Evolutionary conservation across 2,329 filamentous ascomycete genomes (phyloP), one percentile per base, ranked within the genome.

Genomic region (Colletotrichum magnum): DNA sequence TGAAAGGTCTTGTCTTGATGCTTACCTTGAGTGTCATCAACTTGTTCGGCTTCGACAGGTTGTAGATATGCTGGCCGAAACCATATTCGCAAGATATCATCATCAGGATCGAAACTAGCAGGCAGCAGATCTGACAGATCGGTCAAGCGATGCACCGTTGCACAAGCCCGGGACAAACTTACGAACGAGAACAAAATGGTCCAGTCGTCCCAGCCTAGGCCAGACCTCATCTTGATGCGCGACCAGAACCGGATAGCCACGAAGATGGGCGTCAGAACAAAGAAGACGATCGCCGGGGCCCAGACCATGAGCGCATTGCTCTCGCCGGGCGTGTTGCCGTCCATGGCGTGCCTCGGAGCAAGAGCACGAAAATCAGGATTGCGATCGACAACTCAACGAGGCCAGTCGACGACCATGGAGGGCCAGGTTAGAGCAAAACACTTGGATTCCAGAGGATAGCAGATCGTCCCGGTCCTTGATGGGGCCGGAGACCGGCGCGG

Each of bases 151-250:
- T 10, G 9, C 2, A 12, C 1, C 2, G 4, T 6, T 28, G 1
- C n/a, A 4, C 10, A 4, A 13, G 2, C 4, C 1, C 7, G 5
- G 15, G 6, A 10, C 7, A 13, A 21, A 71, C 76, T 71, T 70
- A 84, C 83, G 72, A 81, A 83, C 12, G 83, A 83, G 39, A 80
- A 51, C 3, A 83, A 67, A 39, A 85, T 82, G 0, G 79, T 82
- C 72, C 76, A 81, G 72, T 85, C 83, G 73, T 85, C 84, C 78
- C 72, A 74, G 21, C 82, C 79, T 45, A 84, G 41, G 2, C 79
- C 78, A 4, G 77, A 78, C 16, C 77, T 76, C 41, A 76, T 76
- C 66, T 78, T 78, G 28, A 83, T 68, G 16, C 83, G 78, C 58
- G 80, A 80, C 77, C 79, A 83, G 43, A 85, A 64, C 15, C 83